A percentile compares a stretch with the other conserved stretches of the same genome.
phyloP scores from a whole-genome alignment of 306 rosid genomes.

The Prinsepia uniflora region DNA sequence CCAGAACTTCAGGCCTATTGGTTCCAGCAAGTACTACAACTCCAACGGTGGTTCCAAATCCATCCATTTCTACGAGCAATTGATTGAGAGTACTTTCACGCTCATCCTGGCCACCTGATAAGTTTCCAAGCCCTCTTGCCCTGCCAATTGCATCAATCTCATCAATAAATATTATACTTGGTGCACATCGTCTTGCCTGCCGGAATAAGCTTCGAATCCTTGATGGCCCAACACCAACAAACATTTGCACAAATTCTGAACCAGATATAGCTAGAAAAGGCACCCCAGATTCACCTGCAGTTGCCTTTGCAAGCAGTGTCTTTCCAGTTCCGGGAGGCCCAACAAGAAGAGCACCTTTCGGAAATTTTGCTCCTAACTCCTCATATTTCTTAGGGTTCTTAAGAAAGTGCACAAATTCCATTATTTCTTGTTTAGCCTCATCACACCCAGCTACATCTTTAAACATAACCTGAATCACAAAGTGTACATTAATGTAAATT shows the following conservation, averaged over 20 bases:
- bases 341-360: conserved; percentile 91
- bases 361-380: conserved; percentile 93
- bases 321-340: conserved; percentile 99
- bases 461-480: conserved; percentile 54
- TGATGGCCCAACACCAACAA: conserved; percentile 96
- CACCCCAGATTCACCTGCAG: conserved; percentile 94
- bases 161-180: conserved; percentile 89
- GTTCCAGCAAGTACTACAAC: conserved; percentile 98
- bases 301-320: conserved; percentile 93
- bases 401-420: conserved; percentile 95
- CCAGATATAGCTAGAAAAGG: conserved; percentile 95
- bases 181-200: conserved; percentile 91
- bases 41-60: conserved; percentile 88
- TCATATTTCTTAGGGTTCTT: conserved; percentile 88
- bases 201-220: conserved; percentile 92
- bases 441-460: conserved; percentile 98
- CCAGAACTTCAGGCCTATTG: conserved; percentile 89
- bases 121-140: conserved; percentile 90
- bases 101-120: conserved; percentile 79
- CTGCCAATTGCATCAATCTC: conserved; percentile 97
- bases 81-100: conserved; percentile 96
- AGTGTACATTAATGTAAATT: neutral
- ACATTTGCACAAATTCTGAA: conserved; percentile 93
- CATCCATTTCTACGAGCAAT: conserved; percentile 95
- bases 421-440: conserved; percentile 92